These are phyloP conservation scores for Boletus rubescentipes DNA, from an alignment of 768 basidiomycete genomes.

Conservation along the genomic window DNA sequence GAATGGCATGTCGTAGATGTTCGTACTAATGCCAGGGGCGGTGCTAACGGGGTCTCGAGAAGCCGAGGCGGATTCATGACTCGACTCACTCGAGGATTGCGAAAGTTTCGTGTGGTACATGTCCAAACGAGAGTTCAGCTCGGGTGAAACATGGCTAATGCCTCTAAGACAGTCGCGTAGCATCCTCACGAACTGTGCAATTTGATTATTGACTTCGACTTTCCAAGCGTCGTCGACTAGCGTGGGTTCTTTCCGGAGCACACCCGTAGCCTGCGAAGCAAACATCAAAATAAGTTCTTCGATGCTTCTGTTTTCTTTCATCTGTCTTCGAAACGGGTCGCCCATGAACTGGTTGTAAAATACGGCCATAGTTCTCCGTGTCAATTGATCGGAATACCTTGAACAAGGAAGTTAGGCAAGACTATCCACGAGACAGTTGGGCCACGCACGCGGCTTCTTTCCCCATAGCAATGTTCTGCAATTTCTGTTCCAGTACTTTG, in stretches of 20 bases:
- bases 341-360: slow-evolving; percentile 91
- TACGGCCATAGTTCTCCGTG: slow-evolving; percentile 85
- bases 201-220: slow-evolving; percentile 87
- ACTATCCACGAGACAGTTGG: background rate
- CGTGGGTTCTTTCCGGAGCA: slow-evolving; percentile 87
- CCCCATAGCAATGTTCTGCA: slow-evolving; percentile 93
- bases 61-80: slow-evolving; percentile 62
- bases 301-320: slow-evolving; percentile 96
- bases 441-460: slow-evolving; percentile 79
- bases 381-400: slow-evolving; percentile 88
- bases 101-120: slow-evolving; percentile 80
- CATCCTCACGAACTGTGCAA: slow-evolving; percentile 83
- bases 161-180: slow-evolving; percentile 75
- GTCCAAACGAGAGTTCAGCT: slow-evolving; percentile 79
- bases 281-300: slow-evolving; percentile 98
- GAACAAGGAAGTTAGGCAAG: background rate
- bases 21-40: slow-evolving; percentile 40
- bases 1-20: slow-evolving; percentile 73
- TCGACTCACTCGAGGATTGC: slow-evolving; percentile 61
- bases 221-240: slow-evolving; percentile 90
- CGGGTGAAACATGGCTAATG: slow-evolving; percentile 77
- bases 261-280: slow-evolving; percentile 84
- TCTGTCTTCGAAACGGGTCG: slow-evolving; percentile 80
- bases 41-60: slow-evolving; percentile 50
- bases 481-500: slow-evolving; percentile 84